Evolutionary conservation across 1,284 basidiomycete genomes (phyloP).

Genomic region (Ustilago lituana): DNA sequence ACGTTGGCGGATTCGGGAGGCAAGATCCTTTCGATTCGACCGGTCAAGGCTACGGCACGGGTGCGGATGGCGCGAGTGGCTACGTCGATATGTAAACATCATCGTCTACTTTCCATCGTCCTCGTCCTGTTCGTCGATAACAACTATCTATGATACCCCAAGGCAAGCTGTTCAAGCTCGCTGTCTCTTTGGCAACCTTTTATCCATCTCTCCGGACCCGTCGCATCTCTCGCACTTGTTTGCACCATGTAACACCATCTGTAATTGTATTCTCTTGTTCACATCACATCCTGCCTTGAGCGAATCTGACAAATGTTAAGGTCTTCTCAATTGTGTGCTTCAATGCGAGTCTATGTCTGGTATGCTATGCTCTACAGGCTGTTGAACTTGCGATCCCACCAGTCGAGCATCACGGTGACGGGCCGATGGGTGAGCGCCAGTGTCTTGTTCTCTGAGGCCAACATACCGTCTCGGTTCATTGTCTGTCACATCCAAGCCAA

Average conservation of each 20-base stretch:
- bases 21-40: slow-evolving; percentile 36
- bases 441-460: slow-evolving; percentile 5
- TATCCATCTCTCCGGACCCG: too few relatives aligned
- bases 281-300: background rate
- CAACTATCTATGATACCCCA: slow-evolving; percentile 28
- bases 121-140: background rate
- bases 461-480: slow-evolving; percentile 9
- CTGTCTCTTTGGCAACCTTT: background rate
- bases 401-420: slow-evolving; percentile 16
- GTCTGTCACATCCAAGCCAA: background rate
- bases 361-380: background rate
- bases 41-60: slow-evolving; percentile 29
- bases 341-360: background rate
- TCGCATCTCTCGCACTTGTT: background rate
- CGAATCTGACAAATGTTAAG: too few relatives aligned
- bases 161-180: slow-evolving; percentile 1
- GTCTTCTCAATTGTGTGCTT: too few relatives aligned
- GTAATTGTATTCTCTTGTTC: slow-evolving; percentile 23
- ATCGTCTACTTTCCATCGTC: background rate
- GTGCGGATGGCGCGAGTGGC: slow-evolving; percentile 30
- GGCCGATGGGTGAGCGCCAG: slow-evolving; percentile 7
- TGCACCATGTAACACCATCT: slow-evolving; percentile 27
- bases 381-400: slow-evolving; percentile 15
- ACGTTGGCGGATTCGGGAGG: slow-evolving; percentile 33
- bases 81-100: slow-evolving; percentile 51